Evolutionary conservation across 331 rosid species (phyloP).

Genomic region (Ulmus americana): DNA sequence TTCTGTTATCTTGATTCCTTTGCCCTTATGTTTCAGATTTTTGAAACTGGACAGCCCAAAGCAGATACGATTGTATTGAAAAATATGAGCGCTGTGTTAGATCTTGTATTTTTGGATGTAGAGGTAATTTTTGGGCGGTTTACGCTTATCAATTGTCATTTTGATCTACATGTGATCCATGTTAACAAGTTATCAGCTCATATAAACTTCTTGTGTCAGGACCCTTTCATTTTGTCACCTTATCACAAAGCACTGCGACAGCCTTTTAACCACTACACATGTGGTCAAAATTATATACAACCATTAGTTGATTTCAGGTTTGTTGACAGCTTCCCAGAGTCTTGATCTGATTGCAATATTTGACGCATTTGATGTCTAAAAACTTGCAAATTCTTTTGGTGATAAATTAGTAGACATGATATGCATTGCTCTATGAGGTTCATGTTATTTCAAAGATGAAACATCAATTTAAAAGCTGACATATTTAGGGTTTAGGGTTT

Average conservation of each 20-base stretch:
- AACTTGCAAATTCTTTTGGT: not conserved
- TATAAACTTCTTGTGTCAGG: conserved; percentile 47
- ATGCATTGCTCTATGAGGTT: not conserved
- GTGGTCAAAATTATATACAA: conserved; percentile 90
- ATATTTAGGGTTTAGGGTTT: too few species aligned
- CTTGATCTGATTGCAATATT: not conserved
- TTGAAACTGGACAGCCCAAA: conserved; percentile 65
- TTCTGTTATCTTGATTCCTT: not conserved
- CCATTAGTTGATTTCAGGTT: conserved; percentile 87
- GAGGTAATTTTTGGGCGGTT: conserved; percentile 41
- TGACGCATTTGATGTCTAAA: not conserved
- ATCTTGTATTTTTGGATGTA: conserved; percentile 77
- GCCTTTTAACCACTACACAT: conserved; percentile 87
- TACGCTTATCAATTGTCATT: conserved; percentile 10
- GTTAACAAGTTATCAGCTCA: conserved; percentile 12
- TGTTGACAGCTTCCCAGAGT: conserved; percentile 28
- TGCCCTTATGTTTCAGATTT: conserved; percentile 47
- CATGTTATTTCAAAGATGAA: not conserved
- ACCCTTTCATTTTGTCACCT: conserved; percentile 79
- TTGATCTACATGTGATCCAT: conserved; percentile 12
- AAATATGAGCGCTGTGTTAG: conserved; percentile 69
- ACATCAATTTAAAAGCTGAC: not conserved
- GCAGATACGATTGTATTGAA: conserved; percentile 70
- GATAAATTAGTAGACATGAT: conserved; percentile 1
- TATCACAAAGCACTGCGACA: conserved; percentile 83